Evolutionary conservation across 352 stramenopile species (phyloP).

Genomic region (Globisporangium irregulare): DNA sequence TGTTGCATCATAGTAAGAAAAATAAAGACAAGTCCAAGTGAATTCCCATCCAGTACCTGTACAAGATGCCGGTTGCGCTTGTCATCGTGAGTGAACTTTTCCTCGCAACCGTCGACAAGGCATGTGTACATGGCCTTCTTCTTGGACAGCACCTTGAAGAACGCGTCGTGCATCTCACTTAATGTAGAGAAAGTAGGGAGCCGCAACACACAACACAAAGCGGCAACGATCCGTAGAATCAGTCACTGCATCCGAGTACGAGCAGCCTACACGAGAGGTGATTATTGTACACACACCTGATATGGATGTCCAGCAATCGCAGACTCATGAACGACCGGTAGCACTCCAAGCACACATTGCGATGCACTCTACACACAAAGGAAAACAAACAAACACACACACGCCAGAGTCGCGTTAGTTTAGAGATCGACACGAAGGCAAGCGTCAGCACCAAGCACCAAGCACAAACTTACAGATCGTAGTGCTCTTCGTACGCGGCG

Average conservation of each 20-base stretch:
- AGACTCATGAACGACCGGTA: conserved; percentile 45
- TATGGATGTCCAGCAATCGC: conserved; percentile 52
- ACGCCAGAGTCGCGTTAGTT: no score
- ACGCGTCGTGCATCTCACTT: conserved; percentile 58
- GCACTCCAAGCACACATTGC: conserved; percentile 53
- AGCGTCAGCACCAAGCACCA: background rate
- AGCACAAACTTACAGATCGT: conserved; percentile 43
- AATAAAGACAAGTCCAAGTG: background rate
- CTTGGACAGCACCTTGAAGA: conserved; percentile 59
- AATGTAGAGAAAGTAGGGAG: conserved; percentile 9
- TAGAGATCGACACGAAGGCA: background rate
- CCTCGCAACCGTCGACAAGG: conserved; percentile 45
- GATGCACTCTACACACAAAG: conserved; percentile 20
- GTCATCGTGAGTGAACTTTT: conserved; percentile 46
- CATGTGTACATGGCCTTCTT: conserved; percentile 59
- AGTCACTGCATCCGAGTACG: background rate
- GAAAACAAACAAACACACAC: background rate
- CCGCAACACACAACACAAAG: background rate
- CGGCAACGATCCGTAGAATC: background rate
- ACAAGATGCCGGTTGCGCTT: conserved; percentile 47
- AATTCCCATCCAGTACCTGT: conserved; percentile 9
- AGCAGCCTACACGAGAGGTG: background rate
- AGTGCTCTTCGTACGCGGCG: conserved; percentile 56
- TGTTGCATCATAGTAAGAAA: background rate
- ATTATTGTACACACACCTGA: conserved; percentile 23